These are phyloP conservation scores for Aegilops sharonensis DNA, from an alignment of 176 grass and related monocot genomes.

Conservation along the genomic window DNA sequence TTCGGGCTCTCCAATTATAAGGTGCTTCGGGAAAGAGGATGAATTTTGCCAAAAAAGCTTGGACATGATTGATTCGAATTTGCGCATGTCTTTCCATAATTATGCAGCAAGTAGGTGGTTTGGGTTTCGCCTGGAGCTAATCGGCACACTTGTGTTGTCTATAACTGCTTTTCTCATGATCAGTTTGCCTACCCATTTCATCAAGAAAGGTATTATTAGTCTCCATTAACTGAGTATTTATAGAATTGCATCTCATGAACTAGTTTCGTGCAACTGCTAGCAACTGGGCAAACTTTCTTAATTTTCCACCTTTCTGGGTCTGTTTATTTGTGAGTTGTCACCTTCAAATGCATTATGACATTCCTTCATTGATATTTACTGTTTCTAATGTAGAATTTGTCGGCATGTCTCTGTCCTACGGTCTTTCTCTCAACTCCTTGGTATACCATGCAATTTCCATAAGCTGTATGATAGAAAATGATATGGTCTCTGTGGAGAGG, in stretches of 20 bases:
- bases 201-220: slow-evolving; percentile 69
- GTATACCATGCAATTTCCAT: slow-evolving; percentile 64
- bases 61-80: slow-evolving; percentile 70
- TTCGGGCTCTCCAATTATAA: slow-evolving; percentile 68
- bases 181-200: slow-evolving; percentile 69
- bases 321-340: not conserved
- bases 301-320: not conserved
- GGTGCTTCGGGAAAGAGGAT: slow-evolving; percentile 78
- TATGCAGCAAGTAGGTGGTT: slow-evolving; percentile 77
- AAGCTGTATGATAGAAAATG: slow-evolving; percentile 81
- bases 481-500: slow-evolving; percentile 82
- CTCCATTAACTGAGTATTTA: not conserved
- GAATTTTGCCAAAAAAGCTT: slow-evolving; percentile 65
- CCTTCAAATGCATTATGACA: not conserved
- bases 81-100: slow-evolving; percentile 90
- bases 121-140: slow-evolving; percentile 80
- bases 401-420: slow-evolving; percentile 86
- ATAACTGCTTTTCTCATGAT: slow-evolving; percentile 87
- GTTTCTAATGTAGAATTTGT: slow-evolving; percentile 66
- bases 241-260: not conserved
- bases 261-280: not conserved
- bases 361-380: not conserved
- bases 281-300: not conserved
- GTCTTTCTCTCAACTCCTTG: slow-evolving; percentile 76
- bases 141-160: slow-evolving; percentile 73